Conservation (phyloP, 495 filamentous ascomycete genomes). For the Pyronema domesticum region DNA sequence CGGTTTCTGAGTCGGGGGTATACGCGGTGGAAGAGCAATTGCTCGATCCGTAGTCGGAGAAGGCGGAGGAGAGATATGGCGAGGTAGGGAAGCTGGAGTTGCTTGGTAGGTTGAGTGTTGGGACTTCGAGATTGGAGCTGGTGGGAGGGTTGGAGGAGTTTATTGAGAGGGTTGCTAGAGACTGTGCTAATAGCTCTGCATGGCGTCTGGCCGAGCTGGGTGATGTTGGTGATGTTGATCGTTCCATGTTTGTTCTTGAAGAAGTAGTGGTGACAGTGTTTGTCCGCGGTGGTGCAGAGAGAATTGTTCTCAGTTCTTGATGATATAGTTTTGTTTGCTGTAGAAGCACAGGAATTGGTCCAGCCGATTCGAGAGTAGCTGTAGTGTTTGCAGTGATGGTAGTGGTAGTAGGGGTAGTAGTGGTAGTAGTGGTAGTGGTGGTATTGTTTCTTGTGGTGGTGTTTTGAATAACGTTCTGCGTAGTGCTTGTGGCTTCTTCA, state of each 20-base stretch:
- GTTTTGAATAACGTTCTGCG: slow-evolving; percentile 30
- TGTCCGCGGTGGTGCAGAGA: neutral
- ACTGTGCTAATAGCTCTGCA: neutral
- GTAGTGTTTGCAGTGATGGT: slow-evolving; percentile 7
- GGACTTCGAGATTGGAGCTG: neutral
- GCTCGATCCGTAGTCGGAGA: slow-evolving; percentile 24
- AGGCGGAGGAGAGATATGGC: slow-evolving; percentile 21
- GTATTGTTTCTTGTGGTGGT: no score
- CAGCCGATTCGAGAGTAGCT: slow-evolving; percentile 24
- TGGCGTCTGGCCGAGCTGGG: neutral
- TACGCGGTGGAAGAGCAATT: slow-evolving; percentile 17
- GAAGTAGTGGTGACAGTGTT: neutral
- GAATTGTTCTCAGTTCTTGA: neutral
- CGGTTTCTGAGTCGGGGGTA: slow-evolving; percentile 19
- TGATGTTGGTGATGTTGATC: neutral
- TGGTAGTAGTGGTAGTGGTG: no score
- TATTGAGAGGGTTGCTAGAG: neutral
- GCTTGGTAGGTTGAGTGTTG: neutral
- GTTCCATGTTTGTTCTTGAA: neutral
- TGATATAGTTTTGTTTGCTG: neutral
- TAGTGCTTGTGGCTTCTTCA: slow-evolving; percentile 57
- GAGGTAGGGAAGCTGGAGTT: neutral
- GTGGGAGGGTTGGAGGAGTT: neutral
- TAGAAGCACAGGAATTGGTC: slow-evolving; percentile 13
- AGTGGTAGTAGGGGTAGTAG: neutral